These are phyloP conservation scores for Escallonia rubra DNA, from an alignment of 129 eudicot genomes.

Conservation along the genomic window DNA sequence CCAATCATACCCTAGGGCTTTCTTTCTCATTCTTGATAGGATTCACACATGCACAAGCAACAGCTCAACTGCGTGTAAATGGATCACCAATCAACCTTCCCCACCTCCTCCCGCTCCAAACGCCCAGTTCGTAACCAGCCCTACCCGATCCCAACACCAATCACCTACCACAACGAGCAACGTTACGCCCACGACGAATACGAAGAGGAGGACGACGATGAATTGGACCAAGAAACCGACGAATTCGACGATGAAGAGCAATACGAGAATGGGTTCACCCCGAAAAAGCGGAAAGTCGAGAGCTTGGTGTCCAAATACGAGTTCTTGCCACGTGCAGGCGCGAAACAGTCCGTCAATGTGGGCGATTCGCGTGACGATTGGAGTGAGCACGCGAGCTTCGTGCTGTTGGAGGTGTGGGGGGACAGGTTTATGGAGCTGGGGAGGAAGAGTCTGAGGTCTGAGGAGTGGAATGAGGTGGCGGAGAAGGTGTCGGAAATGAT, in stretches of 20 bases:
- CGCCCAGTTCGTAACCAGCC: conserved; percentile 37
- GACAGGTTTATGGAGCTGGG: conserved; percentile 72
- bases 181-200: conserved; percentile 17
- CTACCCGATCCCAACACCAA: conserved; percentile 4
- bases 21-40: too few relatives aligned
- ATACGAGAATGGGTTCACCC: conserved; percentile 31
- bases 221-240: conserved; percentile 34
- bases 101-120: conserved; percentile 29
- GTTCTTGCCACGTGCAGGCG: conserved; percentile 29
- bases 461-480: conserved; percentile 84
- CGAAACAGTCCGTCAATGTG: not conserved
- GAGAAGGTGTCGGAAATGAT: conserved; percentile 70
- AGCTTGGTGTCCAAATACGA: conserved; percentile 44
- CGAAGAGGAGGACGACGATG: conserved; percentile 41
- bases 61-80: too few relatives aligned
- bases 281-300: conserved; percentile 59
- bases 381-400: conserved; percentile 62
- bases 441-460: conserved; percentile 67
- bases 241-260: conserved; percentile 15
- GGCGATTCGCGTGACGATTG: conserved; percentile 34
- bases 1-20: too few relatives aligned
- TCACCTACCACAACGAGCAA: not conserved
- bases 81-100: not conserved
- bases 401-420: conserved; percentile 82
- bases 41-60: too few relatives aligned